These are phyloP conservation scores for Ceratocystis variospora DNA, from an alignment of 2,329 filamentous ascomycete genomes.

Conservation along the genomic window DNA sequence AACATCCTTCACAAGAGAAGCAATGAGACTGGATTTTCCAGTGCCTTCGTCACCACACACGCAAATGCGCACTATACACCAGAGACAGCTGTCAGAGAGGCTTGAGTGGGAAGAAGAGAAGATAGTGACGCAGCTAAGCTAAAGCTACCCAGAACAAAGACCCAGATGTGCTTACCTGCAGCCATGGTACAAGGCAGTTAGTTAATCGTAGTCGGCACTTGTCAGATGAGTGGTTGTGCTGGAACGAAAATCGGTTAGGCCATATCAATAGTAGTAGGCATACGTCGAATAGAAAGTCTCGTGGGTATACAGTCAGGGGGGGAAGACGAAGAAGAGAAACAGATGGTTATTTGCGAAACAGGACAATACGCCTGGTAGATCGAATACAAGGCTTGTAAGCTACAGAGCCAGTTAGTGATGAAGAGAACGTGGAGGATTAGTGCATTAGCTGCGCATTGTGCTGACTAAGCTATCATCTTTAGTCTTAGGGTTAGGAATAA, in stretches of 20 bases:
- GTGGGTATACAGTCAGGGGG: no score
- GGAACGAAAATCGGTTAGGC: background rate
- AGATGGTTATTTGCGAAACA: background rate
- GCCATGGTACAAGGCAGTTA: conserved; percentile 2
- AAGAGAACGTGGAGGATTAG: background rate
- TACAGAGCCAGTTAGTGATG: background rate
- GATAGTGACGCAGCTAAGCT: background rate
- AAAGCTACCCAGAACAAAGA: background rate
- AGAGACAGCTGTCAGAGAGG: conserved; percentile 21
- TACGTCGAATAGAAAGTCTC: background rate
- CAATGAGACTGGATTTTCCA: conserved; percentile 88
- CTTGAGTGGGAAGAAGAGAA: conserved; percentile 17
- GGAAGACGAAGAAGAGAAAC: background rate
- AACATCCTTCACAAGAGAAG: conserved; percentile 89
- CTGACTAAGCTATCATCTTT: background rate
- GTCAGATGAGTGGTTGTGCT: background rate
- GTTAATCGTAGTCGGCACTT: background rate
- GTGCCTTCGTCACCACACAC: conserved; percentile 93
- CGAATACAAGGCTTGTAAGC: background rate
- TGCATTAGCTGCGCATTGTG: background rate
- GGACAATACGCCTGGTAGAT: background rate
- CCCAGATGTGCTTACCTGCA: background rate
- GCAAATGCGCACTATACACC: conserved; percentile 64
- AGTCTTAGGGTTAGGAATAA: background rate
- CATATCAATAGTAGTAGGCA: background rate